Conservation (phyloP, 2,329 filamentous ascomycete species). For the Hyphodiscus sp. region DNA sequence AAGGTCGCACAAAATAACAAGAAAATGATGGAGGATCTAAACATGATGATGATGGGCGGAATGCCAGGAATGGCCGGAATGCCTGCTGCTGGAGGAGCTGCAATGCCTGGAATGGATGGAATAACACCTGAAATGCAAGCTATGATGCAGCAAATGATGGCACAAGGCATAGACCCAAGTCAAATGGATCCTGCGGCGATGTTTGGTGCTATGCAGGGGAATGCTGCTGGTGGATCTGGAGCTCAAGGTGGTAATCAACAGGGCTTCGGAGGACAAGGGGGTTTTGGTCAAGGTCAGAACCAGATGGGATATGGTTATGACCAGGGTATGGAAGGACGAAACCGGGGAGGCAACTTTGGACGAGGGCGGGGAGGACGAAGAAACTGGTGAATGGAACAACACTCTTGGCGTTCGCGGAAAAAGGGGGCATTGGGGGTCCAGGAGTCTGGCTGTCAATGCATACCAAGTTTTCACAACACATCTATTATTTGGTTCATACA, state of each 20-base stretch:
- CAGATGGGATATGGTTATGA: slow-evolving; percentile 28
- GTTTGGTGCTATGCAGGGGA: slow-evolving; percentile 52
- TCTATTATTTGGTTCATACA: background rate
- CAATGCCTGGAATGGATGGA: slow-evolving; percentile 54
- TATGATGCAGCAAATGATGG: slow-evolving; percentile 68
- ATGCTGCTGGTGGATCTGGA: slow-evolving; percentile 35
- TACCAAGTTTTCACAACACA: background rate
- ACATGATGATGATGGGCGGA: slow-evolving; percentile 59
- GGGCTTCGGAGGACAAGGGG: slow-evolving; percentile 45
- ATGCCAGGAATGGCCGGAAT: slow-evolving; percentile 41
- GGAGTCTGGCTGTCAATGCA: slow-evolving; percentile 5
- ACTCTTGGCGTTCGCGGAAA: slow-evolving; percentile 7
- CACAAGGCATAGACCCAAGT: slow-evolving; percentile 55
- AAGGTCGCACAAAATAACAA: slow-evolving; percentile 59
- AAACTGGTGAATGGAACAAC: slow-evolving; percentile 17
- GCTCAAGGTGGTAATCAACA: slow-evolving; percentile 42
- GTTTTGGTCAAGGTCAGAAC: slow-evolving; percentile 35
- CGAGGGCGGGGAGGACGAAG: slow-evolving; percentile 27
- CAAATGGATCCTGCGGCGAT: slow-evolving; percentile 61
- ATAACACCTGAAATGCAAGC: slow-evolving; percentile 60
- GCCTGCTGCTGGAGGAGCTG: slow-evolving; percentile 29
- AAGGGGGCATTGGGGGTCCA: background rate
- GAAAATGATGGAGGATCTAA: slow-evolving; percentile 71
- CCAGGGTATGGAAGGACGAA: slow-evolving; percentile 23
- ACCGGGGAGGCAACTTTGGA: slow-evolving; percentile 29